Conservation (phyloP, 495 filamentous ascomycete genomes). For the Lasiosphaeris hirsuta region DNA sequence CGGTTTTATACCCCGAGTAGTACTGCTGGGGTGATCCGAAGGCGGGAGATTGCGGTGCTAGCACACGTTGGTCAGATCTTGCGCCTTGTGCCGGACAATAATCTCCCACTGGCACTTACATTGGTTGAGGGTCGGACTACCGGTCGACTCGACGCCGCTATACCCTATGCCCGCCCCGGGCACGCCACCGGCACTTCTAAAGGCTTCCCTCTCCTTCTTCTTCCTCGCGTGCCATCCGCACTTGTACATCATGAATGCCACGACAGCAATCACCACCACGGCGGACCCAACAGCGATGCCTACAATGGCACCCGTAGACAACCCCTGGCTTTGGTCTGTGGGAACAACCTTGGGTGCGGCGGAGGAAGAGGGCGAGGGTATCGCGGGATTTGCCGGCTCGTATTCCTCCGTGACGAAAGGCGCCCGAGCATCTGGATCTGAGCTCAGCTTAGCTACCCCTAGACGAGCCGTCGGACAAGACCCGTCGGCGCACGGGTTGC, state of each 20-base stretch:
- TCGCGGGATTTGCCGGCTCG: not conserved
- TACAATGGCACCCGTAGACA: conserved; percentile 14
- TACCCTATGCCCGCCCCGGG: not conserved
- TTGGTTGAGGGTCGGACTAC: not conserved
- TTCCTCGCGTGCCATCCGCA: conserved; percentile 8
- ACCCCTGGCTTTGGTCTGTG: not conserved
- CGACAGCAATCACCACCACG: not conserved
- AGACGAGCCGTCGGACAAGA: conserved; percentile 25
- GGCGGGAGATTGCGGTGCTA: not conserved
- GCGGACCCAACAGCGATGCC: conserved; percentile 14
- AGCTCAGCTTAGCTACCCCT: conserved; percentile 21
- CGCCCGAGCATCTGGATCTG: not conserved
- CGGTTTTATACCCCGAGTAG: not conserved
- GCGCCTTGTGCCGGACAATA: not conserved
- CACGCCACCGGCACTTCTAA: not conserved
- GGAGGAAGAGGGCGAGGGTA: not conserved
- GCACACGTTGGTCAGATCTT: not conserved
- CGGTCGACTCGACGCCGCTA: not conserved
- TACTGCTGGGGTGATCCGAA: not conserved
- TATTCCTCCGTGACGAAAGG: not conserved
- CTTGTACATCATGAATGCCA: conserved; percentile 8
- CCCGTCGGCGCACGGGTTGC: conserved; percentile 23
- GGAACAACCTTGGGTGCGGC: not conserved
- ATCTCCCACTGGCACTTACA: not conserved
- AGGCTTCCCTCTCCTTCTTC: conserved; percentile 9